Percentiles rank a stretch among this genome's conserved stretches.
These are phyloP conservation scores for Sphagnum contortum DNA, from an alignment of 225 moss, liverwort and hornwort species.

Conservation along the genomic window DNA sequence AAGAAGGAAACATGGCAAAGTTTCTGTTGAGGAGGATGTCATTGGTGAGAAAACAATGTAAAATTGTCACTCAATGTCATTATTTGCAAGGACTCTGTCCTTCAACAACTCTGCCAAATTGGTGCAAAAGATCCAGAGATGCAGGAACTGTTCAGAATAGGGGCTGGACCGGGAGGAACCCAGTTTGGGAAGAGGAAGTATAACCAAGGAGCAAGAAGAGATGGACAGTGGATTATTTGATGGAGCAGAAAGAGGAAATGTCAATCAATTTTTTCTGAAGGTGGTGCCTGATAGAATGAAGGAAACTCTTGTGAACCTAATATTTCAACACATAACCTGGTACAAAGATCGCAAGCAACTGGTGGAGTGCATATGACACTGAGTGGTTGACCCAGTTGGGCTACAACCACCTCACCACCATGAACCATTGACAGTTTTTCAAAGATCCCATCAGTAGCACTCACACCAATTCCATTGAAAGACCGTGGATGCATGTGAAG, in stretches of 20 bases:
- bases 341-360: not conserved
- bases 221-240: not conserved
- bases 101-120: slow-evolving; percentile 75
- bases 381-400: slow-evolving; percentile 1
- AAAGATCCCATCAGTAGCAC: not conserved
- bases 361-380: not conserved
- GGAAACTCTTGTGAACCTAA: not conserved
- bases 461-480: slow-evolving; percentile 1
- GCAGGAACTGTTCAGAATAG: too few species aligned
- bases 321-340: not conserved
- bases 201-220: slow-evolving; percentile 1
- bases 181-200: not conserved
- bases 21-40: slow-evolving; percentile 89
- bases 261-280: not conserved
- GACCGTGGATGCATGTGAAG: slow-evolving; percentile 3
- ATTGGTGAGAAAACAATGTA: slow-evolving; percentile 80
- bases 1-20: slow-evolving; percentile 4
- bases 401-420: not conserved
- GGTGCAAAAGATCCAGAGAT: slow-evolving; percentile 33
- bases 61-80: slow-evolving; percentile 92
- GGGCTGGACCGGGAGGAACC: too few species aligned
- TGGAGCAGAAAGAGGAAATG: not conserved
- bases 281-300: not conserved
- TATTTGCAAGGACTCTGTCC: slow-evolving; percentile 66
- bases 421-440: not conserved